A percentile compares a stretch with the other conserved stretches of the same genome.
These are phyloP conservation scores for Pestalotiopsis sp. DNA, from an alignment of 2,329 filamentous ascomycete species.

Conservation along the genomic window DNA sequence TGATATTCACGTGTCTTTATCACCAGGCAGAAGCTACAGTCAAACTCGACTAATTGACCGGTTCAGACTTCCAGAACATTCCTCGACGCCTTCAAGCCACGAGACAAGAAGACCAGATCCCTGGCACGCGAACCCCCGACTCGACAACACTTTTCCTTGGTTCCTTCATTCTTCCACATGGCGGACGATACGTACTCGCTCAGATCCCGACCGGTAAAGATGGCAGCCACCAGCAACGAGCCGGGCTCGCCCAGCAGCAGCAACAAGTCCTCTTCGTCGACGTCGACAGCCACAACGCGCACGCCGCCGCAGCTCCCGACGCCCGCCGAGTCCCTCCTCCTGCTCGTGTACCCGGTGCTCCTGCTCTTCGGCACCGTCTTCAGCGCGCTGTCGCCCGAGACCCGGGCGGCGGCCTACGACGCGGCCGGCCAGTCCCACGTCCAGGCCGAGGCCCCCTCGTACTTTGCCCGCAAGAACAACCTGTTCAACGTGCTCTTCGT, in stretches of 20 bases:
- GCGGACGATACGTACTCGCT: slow-evolving; percentile 22
- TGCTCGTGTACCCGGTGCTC: slow-evolving; percentile 75
- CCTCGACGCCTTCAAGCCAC: neutral
- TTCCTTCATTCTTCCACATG: slow-evolving; percentile 17
- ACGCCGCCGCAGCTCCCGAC: slow-evolving; percentile 70
- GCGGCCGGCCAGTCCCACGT: slow-evolving; percentile 64
- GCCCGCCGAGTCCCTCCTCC: slow-evolving; percentile 64
- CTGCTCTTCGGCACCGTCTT: slow-evolving; percentile 83
- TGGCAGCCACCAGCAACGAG: slow-evolving; percentile 22
- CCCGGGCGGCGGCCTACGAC: slow-evolving; percentile 67
- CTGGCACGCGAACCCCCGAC: neutral
- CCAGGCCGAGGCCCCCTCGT: slow-evolving; percentile 67
- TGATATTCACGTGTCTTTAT: neutral
- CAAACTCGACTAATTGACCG: neutral
- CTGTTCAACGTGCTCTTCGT: slow-evolving; percentile 92
- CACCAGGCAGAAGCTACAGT: neutral
- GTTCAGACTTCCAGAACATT: neutral
- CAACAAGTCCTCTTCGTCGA: slow-evolving; percentile 10
- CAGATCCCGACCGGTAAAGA: slow-evolving; percentile 27
- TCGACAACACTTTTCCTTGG: neutral
- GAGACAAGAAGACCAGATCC: neutral
- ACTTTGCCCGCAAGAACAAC: slow-evolving; percentile 94
- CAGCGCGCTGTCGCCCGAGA: slow-evolving; percentile 74
- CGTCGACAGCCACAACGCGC: slow-evolving; percentile 32
- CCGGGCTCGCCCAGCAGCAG: slow-evolving; percentile 18